Conservation (phyloP, 73 alveolate species). For the Tetrahymena elliotti region DNA sequence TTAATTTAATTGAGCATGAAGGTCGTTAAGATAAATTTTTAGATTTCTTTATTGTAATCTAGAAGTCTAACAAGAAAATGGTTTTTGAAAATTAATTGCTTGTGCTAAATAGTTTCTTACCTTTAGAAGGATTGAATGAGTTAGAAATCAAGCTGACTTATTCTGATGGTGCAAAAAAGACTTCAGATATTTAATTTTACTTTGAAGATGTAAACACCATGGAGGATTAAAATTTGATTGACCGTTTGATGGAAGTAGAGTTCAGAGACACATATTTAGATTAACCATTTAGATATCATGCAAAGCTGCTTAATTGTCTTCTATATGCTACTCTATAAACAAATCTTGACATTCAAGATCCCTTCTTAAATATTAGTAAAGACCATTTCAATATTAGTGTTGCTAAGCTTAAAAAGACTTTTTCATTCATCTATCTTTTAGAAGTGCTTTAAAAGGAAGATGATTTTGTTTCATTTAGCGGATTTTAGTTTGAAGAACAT, state of each 20-base stretch:
- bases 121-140: not conserved
- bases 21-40: conserved; percentile 42
- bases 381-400: conserved; percentile 37
- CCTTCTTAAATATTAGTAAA: not conserved
- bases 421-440: conserved; percentile 1
- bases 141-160: not conserved
- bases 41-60: conserved; percentile 28
- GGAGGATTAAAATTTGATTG: not conserved
- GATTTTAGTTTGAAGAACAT: not conserved
- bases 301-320: conserved; percentile 14
- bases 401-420: conserved; percentile 33
- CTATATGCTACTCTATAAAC: conserved; percentile 21
- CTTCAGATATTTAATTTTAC: not conserved
- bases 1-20: conserved; percentile 2
- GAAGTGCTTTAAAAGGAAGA: conserved; percentile 4
- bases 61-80: conserved; percentile 4
- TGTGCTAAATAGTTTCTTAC: conserved; percentile 28
- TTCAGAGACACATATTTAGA: conserved; percentile 3
- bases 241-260: not conserved
- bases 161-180: conserved; percentile 22
- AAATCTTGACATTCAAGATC: not conserved
- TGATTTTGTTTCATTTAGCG: not conserved
- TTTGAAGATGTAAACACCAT: conserved; percentile 2
- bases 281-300: conserved; percentile 47
- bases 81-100: conserved; percentile 35